Evolutionary conservation across 805 yeast species (phyloP).

Genomic region (Wickerhamiella azymoides): DNA sequence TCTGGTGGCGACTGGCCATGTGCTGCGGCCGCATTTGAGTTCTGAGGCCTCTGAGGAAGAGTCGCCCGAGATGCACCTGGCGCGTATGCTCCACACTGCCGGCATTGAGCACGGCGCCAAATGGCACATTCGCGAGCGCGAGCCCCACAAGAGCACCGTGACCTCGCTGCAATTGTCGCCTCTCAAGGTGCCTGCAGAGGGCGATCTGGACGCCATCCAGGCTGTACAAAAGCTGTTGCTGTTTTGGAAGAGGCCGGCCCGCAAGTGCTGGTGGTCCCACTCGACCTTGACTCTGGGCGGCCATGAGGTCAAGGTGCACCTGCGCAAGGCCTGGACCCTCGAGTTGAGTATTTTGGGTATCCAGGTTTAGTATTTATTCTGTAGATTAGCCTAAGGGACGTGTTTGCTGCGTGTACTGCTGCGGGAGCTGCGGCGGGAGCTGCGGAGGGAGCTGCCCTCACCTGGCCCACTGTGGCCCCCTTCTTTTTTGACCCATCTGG

Average conservation of each 20-base stretch:
- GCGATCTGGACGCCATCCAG: conserved; percentile 16
- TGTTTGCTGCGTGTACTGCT: no score
- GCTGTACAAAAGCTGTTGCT: conserved; percentile 51
- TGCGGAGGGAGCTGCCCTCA: no score
- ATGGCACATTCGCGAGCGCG: conserved; percentile 88
- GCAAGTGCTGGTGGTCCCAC: conserved; percentile 95
- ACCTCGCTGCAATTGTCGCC: conserved; percentile 67
- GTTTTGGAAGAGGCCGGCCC: conserved; percentile 96
- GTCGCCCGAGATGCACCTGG: conserved; percentile 86
- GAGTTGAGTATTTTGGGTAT: conserved; percentile 85
- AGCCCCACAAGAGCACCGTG: conserved; percentile 76
- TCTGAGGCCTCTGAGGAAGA: conserved; percentile 27
- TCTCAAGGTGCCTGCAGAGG: conserved; percentile 15
- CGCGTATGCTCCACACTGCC: conserved; percentile 87
- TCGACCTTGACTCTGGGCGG: conserved; percentile 21
- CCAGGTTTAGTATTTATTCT: background rate
- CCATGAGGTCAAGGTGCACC: conserved; percentile 50
- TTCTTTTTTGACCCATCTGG: no score
- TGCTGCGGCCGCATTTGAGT: background rate
- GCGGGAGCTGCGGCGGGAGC: no score
- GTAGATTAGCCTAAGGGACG: no score
- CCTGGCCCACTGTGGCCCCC: no score
- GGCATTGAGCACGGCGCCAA: conserved; percentile 54
- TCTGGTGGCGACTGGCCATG: conserved; percentile 23
- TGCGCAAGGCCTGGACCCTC: conserved; percentile 92